Evolutionary conservation across 2,329 filamentous ascomycete species (phyloP).

Genomic region (Microsporum canis): DNA sequence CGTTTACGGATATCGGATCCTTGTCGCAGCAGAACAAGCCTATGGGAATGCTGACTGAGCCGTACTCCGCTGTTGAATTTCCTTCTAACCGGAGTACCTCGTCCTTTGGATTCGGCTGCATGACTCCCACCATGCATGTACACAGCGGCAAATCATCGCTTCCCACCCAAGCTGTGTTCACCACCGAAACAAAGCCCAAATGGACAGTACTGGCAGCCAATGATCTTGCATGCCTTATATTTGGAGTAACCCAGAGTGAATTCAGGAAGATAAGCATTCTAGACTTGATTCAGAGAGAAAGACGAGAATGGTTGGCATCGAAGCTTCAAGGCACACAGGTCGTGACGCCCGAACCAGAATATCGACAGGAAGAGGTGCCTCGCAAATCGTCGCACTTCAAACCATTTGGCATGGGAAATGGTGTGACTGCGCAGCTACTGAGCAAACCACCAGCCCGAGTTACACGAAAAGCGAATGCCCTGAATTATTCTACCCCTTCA

Average conservation of each 20-base stretch:
- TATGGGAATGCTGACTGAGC: slow-evolving; percentile 72
- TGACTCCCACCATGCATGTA: slow-evolving; percentile 56
- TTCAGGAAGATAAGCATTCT: slow-evolving; percentile 90
- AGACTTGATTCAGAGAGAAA: slow-evolving; percentile 84
- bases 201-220: slow-evolving; percentile 97
- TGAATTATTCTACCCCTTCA: slow-evolving; percentile 43
- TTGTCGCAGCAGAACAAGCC: slow-evolving; percentile 69
- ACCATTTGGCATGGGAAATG: slow-evolving; percentile 56
- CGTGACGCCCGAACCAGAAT: slow-evolving; percentile 42
- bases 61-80: slow-evolving; percentile 52
- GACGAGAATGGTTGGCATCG: slow-evolving; percentile 76
- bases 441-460: slow-evolving; percentile 61
- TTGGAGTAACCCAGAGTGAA: slow-evolving; percentile 94
- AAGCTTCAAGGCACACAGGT: slow-evolving; percentile 52
- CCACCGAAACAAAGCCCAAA: slow-evolving; percentile 77
- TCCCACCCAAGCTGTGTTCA: slow-evolving; percentile 91
- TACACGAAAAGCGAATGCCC: slow-evolving; percentile 43
- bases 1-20: slow-evolving; percentile 71
- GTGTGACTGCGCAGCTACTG: slow-evolving; percentile 77
- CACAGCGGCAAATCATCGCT: slow-evolving; percentile 85
- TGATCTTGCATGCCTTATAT: slow-evolving; percentile 91
- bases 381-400: slow-evolving; percentile 30
- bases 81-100: slow-evolving; percentile 28
- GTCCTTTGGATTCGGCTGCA: slow-evolving; percentile 29
- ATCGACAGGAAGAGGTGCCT: slow-evolving; percentile 18